Conservation (phyloP, 2,329 filamentous ascomycete genomes). For the Triangularia verruculosa region DNA sequence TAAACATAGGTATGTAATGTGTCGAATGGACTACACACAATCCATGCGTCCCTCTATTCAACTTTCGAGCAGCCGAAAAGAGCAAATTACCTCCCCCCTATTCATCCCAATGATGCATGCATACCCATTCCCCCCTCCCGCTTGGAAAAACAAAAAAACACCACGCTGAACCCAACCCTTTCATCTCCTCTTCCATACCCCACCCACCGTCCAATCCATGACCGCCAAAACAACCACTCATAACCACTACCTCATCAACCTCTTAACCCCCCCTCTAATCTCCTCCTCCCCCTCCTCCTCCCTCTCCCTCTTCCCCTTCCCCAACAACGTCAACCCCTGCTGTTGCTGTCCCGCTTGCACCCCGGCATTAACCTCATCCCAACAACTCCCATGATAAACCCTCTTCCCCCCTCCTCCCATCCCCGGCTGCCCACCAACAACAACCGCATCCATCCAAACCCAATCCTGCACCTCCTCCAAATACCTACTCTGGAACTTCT, state of each 20-base stretch:
- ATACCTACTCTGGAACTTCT: slow-evolving; percentile 88
- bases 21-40: too few relatives aligned
- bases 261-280: neutral
- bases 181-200: neutral
- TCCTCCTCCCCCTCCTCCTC: neutral
- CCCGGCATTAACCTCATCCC: slow-evolving; percentile 61
- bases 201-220: too few relatives aligned
- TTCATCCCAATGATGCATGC: neutral
- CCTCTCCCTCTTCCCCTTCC: slow-evolving; percentile 65
- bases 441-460: slow-evolving; percentile 89
- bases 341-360: slow-evolving; percentile 35
- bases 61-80: neutral
- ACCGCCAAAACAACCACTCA: too few relatives aligned
- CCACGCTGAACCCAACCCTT: neutral
- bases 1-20: slow-evolving; percentile 34
- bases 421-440: slow-evolving; percentile 58
- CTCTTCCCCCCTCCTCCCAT: slow-evolving; percentile 44
- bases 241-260: neutral
- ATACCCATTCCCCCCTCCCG: too few relatives aligned
- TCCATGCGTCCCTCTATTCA: too few relatives aligned
- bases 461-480: slow-evolving; percentile 92
- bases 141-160: neutral
- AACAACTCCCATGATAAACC: slow-evolving; percentile 88
- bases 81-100: neutral
- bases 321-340: slow-evolving; percentile 60